A percentile compares a stretch with the other conserved stretches of the same genome.
Evolutionary conservation across 805 yeast species (phyloP).

Genomic region (Komagataella mondaviorum): DNA sequence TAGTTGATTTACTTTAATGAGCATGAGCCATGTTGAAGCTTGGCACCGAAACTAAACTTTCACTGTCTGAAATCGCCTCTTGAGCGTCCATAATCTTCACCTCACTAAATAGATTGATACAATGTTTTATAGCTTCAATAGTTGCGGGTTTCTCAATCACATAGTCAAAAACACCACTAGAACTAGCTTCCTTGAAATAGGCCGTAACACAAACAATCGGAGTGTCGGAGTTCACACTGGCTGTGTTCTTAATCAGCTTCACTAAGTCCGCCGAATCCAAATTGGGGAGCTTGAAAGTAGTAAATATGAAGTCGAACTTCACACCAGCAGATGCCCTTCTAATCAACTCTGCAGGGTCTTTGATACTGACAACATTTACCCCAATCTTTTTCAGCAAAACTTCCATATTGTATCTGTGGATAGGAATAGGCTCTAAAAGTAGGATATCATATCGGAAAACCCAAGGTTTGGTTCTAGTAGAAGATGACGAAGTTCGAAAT

Average conservation of each 20-base stretch:
- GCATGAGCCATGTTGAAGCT: not conserved
- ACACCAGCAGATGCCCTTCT: conserved; percentile 73
- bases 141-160: conserved; percentile 64
- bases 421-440: conserved; percentile 80
- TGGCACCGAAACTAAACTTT: conserved; percentile 3
- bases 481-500: conserved; percentile 13
- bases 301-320: conserved; percentile 71
- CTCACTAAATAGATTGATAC: conserved; percentile 13
- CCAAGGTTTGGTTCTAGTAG: conserved; percentile 8
- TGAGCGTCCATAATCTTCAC: conserved; percentile 6
- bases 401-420: conserved; percentile 55
- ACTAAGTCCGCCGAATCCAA: conserved; percentile 67
- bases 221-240: conserved; percentile 63
- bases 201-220: conserved; percentile 70
- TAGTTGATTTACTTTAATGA: not conserved
- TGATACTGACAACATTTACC: conserved; percentile 66
- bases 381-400: conserved; percentile 55
- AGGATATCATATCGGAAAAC: conserved; percentile 37
- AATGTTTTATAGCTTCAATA: conserved; percentile 16
- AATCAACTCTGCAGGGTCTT: conserved; percentile 72
- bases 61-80: conserved; percentile 20
- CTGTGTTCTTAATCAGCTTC: conserved; percentile 60
- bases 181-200: conserved; percentile 51
- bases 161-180: conserved; percentile 43
- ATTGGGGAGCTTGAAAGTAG: conserved; percentile 57